These are phyloP conservation scores for Austroboletus novae-zelandiae DNA, from an alignment of 1,284 basidiomycete genomes.

Conservation along the genomic window DNA sequence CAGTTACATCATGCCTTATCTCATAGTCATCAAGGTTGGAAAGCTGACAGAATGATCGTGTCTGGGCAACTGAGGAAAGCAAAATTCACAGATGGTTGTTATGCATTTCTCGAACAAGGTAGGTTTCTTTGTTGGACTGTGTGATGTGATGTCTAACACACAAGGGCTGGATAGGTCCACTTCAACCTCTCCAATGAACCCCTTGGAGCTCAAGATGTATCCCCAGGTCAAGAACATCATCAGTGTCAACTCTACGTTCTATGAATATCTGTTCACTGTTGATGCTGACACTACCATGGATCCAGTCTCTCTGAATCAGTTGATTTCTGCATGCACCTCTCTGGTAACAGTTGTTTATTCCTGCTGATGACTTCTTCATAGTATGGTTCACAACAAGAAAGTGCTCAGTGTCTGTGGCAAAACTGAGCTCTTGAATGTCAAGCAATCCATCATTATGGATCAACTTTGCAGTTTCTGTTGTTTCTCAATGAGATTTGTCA, in stretches of 20 bases:
- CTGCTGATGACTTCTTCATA: constrained; percentile 25
- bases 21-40: constrained; percentile 96
- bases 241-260: constrained; percentile 97
- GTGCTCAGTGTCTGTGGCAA: constrained; percentile 93
- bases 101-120: constrained; percentile 98
- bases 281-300: too few relatives aligned
- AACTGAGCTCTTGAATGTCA: constrained; percentile 85
- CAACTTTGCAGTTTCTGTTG: constrained; percentile 96
- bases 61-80: constrained; percentile 95
- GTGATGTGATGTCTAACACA: not conserved
- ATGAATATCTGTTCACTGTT: constrained; percentile 96
- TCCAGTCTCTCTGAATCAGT: constrained; percentile 82
- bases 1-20: constrained; percentile 95
- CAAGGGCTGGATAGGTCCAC: constrained; percentile 64
- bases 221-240: constrained; percentile 99
- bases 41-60: constrained; percentile 91
- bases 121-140: constrained; percentile 11
- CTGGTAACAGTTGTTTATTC: not conserved
- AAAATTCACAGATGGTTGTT: constrained; percentile 93
- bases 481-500: constrained; percentile 98
- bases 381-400: constrained; percentile 93
- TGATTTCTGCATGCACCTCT: constrained; percentile 81
- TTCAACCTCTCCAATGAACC: constrained; percentile 97
- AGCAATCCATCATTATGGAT: constrained; percentile 92
- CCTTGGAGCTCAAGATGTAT: constrained; percentile 95